Evolutionary conservation across 495 filamentous ascomycete species (phyloP), one percentile per base, ranked within the genome.

Genomic region (Lasiosphaeria hispida): DNA sequence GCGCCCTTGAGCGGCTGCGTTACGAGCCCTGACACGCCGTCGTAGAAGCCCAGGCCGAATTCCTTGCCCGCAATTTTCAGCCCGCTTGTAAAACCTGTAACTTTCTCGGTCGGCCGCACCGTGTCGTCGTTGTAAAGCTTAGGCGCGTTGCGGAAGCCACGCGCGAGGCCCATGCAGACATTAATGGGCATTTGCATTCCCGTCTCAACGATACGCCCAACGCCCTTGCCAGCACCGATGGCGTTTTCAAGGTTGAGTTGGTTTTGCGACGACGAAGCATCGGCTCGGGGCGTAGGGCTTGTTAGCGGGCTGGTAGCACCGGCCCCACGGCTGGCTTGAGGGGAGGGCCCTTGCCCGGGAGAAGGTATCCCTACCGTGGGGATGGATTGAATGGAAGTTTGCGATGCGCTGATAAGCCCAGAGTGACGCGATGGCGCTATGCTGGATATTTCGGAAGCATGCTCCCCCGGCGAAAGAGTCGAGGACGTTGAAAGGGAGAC

Each of bases 111-210:
- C 11, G 82, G 80, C 11, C 84, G 80, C 3, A 96, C 85, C 44
- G 81, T 91, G 6, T 85, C 80, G 60, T 91, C 90, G 41, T 90
- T 85, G 57, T 93, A 94, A 1, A 95, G 69, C 53, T 83, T 87
- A 0, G 91, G 90, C 1, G 84, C 85, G 64, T 95, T 96, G 68
- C 95, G 88, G 61, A 96, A 95, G 8, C 91, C 91, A 69, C 86
- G 88, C 0, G 91, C 85, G 3, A 96, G 66, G 11, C 84, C 86
- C 40, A 95, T 74, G 10, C 89, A 86, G 55, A 94, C 83, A 59
- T 95, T 90, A 74, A 91, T 86, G 0, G 91, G 91, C 0, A 87
- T 85, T 70, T 86, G 84, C 51, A 92, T 71, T n/a, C 84, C 81
- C 14, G 86, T 84, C 35, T 79, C 80, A 5, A 92, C 80, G 44